Conservation (phyloP, 2,329 filamentous ascomycete species). For the Fusarium sulawesiense region DNA sequence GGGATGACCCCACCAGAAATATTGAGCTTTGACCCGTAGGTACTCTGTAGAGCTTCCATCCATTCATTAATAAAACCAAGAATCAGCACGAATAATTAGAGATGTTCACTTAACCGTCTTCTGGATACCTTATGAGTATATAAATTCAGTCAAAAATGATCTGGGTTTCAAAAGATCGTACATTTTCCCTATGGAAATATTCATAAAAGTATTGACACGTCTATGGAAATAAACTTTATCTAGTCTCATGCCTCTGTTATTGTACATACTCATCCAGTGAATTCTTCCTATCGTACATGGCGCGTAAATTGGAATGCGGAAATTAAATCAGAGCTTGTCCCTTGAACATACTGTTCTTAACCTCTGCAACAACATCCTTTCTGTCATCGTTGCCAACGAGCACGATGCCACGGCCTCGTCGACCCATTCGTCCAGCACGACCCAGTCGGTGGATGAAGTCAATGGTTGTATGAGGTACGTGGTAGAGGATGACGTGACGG, state of each 20-base stretch:
- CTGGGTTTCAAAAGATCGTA: background rate
- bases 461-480: constrained; percentile 97
- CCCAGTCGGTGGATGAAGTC: constrained; percentile 98
- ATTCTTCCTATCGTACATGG: constrained; percentile 40
- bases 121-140: background rate
- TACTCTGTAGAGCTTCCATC: background rate
- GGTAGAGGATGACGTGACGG: constrained; percentile 90
- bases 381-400: constrained; percentile 90
- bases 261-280: constrained; percentile 30
- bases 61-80: constrained; percentile 5
- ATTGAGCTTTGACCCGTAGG: constrained; percentile 25
- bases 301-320: constrained; percentile 1
- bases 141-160: background rate
- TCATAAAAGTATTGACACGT: constrained; percentile 15
- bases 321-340: constrained; percentile 78
- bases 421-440: constrained; percentile 90
- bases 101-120: background rate
- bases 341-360: constrained; percentile 88
- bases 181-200: constrained; percentile 22
- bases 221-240: constrained; percentile 12
- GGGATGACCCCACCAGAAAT: background rate
- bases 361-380: constrained; percentile 89
- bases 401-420: constrained; percentile 88
- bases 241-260: constrained; percentile 16
- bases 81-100: constrained; percentile 4